Evolutionary conservation across 2,329 filamentous ascomycete species (phyloP).

Genomic region (Colletotrichum limetticola): DNA sequence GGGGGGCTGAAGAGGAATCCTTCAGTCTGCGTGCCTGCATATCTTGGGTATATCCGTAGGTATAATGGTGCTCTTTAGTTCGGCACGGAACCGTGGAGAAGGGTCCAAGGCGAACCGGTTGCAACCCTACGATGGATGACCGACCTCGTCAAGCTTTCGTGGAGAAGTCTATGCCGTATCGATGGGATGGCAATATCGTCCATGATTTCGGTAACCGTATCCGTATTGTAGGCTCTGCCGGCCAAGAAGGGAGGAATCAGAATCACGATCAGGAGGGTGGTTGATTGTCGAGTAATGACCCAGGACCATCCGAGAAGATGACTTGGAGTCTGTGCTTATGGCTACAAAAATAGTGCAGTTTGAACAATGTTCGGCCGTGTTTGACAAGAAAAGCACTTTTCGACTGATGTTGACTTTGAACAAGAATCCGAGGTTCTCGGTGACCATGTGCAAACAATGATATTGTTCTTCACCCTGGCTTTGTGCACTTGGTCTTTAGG

Average conservation of each 20-base stretch:
- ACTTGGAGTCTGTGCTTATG: constrained; percentile 18
- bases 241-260: neutral
- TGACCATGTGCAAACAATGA: neutral
- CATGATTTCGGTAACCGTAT: neutral
- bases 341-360: neutral
- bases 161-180: neutral
- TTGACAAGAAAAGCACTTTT: neutral
- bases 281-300: neutral
- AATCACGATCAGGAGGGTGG: neutral
- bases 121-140: neutral
- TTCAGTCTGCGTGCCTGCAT: neutral
- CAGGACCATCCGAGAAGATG: neutral
- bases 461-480: neutral
- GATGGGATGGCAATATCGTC: neutral
- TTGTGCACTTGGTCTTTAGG: neutral
- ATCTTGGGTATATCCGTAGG: neutral
- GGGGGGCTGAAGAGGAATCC: neutral
- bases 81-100: neutral
- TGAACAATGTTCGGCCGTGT: neutral
- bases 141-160: neutral
- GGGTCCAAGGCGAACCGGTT: neutral
- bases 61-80: neutral
- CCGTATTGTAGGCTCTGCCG: neutral
- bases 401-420: neutral
- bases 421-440: neutral